Evolutionary conservation across 140 eudicot genomes (phyloP).

Genomic region (Bidens hawaiensis): DNA sequence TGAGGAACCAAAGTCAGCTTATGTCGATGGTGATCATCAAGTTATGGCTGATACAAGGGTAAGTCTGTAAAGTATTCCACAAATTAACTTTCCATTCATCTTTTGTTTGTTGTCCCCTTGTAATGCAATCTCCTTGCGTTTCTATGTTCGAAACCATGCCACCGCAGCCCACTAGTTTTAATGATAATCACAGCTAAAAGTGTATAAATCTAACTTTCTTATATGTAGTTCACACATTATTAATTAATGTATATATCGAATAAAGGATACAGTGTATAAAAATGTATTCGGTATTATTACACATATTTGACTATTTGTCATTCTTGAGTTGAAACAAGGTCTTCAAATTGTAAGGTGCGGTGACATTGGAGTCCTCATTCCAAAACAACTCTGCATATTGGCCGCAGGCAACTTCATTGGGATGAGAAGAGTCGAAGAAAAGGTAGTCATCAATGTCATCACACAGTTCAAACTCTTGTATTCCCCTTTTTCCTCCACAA

Average conservation of each 20-base stretch:
- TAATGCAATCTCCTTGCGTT: no score
- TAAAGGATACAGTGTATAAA: neutral
- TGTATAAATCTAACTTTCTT: no score
- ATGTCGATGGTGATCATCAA: no score
- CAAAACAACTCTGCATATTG: constrained; percentile 22
- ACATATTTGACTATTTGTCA: no score
- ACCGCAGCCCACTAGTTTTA: no score
- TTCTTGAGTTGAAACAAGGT: constrained; percentile 7
- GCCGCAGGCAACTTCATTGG: constrained; percentile 15
- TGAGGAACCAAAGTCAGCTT: no score
- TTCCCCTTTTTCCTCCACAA: constrained; percentile 38
- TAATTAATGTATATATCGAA: neutral
- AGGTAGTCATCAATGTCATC: constrained; percentile 17
- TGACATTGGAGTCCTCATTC: constrained; percentile 14
- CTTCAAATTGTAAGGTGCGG: constrained; percentile 24
- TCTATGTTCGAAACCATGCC: no score
- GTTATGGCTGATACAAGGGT: no score
- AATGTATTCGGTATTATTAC: neutral
- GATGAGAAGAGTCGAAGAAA: constrained; percentile 27
- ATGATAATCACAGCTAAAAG: no score
- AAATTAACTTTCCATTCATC: no score
- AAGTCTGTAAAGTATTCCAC: no score
- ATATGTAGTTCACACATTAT: neutral
- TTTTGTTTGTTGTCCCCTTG: no score
- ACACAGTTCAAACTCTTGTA: constrained; percentile 15